Conservation (phyloP, 2,329 filamentous ascomycete genomes). For the Stagonosporopsis rhizophila region DNA sequence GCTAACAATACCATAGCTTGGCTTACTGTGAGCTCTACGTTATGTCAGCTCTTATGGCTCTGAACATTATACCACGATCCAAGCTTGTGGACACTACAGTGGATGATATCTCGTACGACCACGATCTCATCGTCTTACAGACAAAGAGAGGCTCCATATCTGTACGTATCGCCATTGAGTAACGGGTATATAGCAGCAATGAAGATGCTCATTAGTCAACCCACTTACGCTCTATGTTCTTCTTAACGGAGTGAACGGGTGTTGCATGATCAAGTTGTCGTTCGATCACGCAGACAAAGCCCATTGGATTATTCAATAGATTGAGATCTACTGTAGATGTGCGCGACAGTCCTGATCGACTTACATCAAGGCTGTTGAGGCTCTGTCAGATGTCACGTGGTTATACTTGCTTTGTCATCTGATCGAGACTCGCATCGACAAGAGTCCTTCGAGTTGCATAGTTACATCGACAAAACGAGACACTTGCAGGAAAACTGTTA, state of each 20-base stretch:
- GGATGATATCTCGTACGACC: constrained; percentile 35
- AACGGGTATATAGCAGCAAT: not conserved
- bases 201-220: not conserved
- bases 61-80: constrained; percentile 30
- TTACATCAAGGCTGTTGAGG: not conserved
- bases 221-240: not conserved
- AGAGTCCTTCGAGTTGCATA: not conserved
- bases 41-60: constrained; percentile 32
- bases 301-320: no score
- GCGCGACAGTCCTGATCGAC: no score
- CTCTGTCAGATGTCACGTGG: not conserved
- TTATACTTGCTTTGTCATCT: not conserved
- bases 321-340: no score
- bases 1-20: constrained; percentile 17
- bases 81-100: constrained; percentile 33
- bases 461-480: not conserved
- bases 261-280: not conserved
- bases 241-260: not conserved
- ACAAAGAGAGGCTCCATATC: constrained; percentile 36
- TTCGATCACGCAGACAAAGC: no score
- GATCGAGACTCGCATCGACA: not conserved
- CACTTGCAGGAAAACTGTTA: not conserved
- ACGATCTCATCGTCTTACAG: constrained; percentile 36
- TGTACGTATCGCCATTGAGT: constrained; percentile 33
- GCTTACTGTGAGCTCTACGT: constrained; percentile 38